Evolutionary conservation across 805 yeast genomes (phyloP).

Genomic region (Starmerella riodocensis): DNA sequence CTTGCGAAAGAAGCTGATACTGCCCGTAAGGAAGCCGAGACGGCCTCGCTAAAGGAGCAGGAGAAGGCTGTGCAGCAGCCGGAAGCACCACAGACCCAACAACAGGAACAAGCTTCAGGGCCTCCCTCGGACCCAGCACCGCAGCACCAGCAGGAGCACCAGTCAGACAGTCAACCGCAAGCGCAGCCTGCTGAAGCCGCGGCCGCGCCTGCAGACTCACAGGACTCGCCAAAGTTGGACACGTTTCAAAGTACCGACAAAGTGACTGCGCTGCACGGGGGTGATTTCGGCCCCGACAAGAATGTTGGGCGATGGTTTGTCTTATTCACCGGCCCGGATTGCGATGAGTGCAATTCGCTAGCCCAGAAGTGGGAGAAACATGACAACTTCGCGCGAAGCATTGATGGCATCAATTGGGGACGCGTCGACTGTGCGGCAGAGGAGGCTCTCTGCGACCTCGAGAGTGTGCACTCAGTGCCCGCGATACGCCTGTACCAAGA

Average conservation of each 20-base stretch:
- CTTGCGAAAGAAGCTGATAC: not conserved
- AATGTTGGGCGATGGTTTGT: constrained; percentile 17
- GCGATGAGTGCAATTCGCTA: constrained; percentile 11
- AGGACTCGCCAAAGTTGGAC: not conserved
- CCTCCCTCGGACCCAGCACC: not conserved
- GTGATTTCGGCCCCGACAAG: constrained; percentile 7
- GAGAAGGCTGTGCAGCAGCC: not conserved
- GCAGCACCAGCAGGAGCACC: not conserved
- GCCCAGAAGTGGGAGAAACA: constrained; percentile 13
- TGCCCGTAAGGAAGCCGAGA: not conserved
- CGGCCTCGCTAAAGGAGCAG: not conserved
- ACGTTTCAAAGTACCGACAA: not conserved
- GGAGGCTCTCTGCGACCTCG: constrained; percentile 9
- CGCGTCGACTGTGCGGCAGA: constrained; percentile 13
- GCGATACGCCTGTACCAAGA: constrained; percentile 15
- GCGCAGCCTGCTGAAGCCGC: not conserved
- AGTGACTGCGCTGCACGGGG: constrained; percentile 1
- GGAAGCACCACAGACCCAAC: not conserved
- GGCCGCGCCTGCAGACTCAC: not conserved
- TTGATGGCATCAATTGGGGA: constrained; percentile 10
- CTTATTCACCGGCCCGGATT: constrained; percentile 7
- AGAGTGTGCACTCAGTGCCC: constrained; percentile 11
- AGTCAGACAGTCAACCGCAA: not conserved
- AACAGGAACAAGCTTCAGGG: not conserved
- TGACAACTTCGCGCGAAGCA: constrained; percentile 9